A percentile compares a stretch with the other conserved stretches of the same genome.
Evolutionary conservation across 768 basidiomycete genomes (phyloP).

Genomic region (Calocybe indica): DNA sequence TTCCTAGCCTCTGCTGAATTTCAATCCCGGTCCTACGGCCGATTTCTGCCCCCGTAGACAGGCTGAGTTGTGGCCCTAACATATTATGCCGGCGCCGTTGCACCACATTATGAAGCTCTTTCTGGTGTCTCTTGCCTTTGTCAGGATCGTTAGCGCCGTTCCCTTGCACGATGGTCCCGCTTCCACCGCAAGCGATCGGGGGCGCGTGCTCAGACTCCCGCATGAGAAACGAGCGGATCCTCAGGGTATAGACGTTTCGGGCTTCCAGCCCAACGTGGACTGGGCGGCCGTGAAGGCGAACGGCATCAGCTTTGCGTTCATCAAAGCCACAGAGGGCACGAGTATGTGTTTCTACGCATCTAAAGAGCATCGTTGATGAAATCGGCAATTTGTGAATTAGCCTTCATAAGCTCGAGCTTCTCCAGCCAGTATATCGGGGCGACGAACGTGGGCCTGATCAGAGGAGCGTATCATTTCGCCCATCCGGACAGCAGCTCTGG

Average conservation of each 20-base stretch:
- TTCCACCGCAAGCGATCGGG: too few species aligned
- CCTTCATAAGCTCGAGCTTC: constrained; percentile 35
- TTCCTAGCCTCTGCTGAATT: too few species aligned
- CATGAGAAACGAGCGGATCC: neutral
- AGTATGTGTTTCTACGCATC: constrained; percentile 1
- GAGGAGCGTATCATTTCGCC: constrained; percentile 35
- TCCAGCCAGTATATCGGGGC: constrained; percentile 45
- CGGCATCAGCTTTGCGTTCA: constrained; percentile 1
- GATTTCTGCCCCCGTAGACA: too few species aligned
- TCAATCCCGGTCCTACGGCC: too few species aligned
- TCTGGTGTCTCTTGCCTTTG: too few species aligned
- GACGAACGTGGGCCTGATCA: constrained; percentile 45
- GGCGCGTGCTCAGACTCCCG: too few species aligned
- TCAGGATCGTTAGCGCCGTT: too few species aligned
- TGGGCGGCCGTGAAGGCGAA: constrained; percentile 7
- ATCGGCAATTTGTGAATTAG: constrained; percentile 6
- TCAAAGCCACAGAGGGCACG: constrained; percentile 8
- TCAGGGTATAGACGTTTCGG: constrained; percentile 8
- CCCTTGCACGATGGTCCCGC: too few species aligned
- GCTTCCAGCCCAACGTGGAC: constrained; percentile 4
- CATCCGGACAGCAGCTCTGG: constrained; percentile 48
- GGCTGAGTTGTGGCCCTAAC: too few species aligned
- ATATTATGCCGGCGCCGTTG: too few species aligned
- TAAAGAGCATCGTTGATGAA: neutral
- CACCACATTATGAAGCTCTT: too few species aligned